Base-by-base conservation (phyloP, 2,329 filamentous ascomycete genomes). In the Aspergillus ochraceus region DNA sequence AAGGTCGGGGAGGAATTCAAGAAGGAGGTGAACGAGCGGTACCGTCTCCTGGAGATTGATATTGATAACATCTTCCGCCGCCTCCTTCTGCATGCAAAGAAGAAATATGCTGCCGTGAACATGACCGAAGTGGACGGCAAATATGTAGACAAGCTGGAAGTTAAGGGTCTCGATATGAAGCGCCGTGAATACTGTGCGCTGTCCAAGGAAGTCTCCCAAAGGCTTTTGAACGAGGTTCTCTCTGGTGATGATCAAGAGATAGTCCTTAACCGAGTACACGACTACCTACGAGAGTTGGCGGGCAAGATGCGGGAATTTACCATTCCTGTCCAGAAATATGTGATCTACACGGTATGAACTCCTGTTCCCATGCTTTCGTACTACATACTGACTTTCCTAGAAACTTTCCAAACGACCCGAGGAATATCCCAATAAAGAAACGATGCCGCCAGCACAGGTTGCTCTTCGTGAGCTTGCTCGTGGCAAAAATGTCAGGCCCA, bases 101-200 rank as follows among this genome's bases (percentile, higher is more conserved):
- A 99, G 83, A 99, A 99, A 82, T 99, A 99, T 76, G 95, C 95
- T 9, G 95, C 95, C 46, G 90, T 99, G 76, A 98, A 96, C 74
- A 87, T 98, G 74, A 87, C 95, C 6, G 91, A 97, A 70, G 84
- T 90, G 22, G 90, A 96, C 69, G 93, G 92, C 68, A 96, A 94
- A 74, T 96, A 89, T 71, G 83, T 94, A 49, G 94, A 98, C 74
- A 94, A 96, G 79, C 90, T 99, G 77, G 95, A 99, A 75, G 91
- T 99, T 72, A 99, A 99, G 79, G 95, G 95, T 81, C 85, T 99
- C 52, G 95, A 99, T 72, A 99, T 99, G 95, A 92, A 90, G 79
- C 88, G 95, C 70, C 89, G 96, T 82, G 95, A 99, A 79, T 99
- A 97, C 81, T 99, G 95, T 74, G 90, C 89, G 46, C 80, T 99